These are phyloP conservation scores for Gastrolobium villosum DNA, from an alignment of 306 rosid genomes.

Conservation along the genomic window DNA sequence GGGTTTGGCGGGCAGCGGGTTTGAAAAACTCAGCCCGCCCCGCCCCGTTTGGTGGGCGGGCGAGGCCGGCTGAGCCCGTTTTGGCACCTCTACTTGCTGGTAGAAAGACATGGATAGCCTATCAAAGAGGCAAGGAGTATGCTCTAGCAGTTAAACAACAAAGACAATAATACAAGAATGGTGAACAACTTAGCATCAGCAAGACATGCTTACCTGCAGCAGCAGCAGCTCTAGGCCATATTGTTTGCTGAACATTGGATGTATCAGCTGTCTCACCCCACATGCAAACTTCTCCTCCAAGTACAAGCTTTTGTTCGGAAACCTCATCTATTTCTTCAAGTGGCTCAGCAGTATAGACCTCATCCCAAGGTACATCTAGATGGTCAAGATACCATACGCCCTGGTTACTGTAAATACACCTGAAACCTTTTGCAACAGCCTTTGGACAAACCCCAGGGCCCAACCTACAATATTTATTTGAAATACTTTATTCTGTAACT, in stretches of 20 bases:
- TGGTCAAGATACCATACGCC: slow-evolving; percentile 98
- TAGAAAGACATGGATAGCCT: slow-evolving; percentile 9
- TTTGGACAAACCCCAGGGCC: slow-evolving; percentile 86
- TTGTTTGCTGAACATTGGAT: slow-evolving; percentile 87
- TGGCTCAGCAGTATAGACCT: slow-evolving; percentile 80
- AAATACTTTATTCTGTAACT: slow-evolving; percentile 35
- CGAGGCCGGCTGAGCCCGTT: too few relatives aligned
- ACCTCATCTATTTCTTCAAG: slow-evolving; percentile 70
- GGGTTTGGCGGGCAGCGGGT: too few relatives aligned
- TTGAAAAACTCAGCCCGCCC: too few relatives aligned
- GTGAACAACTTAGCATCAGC: slow-evolving; percentile 6
- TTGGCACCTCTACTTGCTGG: too few relatives aligned
- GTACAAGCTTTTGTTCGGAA: slow-evolving; percentile 75
- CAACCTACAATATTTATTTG: slow-evolving; percentile 64
- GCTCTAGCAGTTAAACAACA: slow-evolving; percentile 11
- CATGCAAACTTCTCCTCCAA: slow-evolving; percentile 99
- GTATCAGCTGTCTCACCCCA: slow-evolving; percentile 93
- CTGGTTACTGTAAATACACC: slow-evolving; percentile 97
- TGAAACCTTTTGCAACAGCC: slow-evolving; percentile 87
- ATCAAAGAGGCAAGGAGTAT: background rate
- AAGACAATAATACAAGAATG: slow-evolving; percentile 20
- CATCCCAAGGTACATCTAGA: slow-evolving; percentile 92
- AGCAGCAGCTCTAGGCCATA: slow-evolving; percentile 99
- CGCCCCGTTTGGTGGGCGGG: too few relatives aligned
- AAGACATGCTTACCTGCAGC: slow-evolving; percentile 81